Percentiles rank a stretch among this genome's conserved stretches.
These are phyloP conservation scores for Rehmannia glutinosa DNA, from an alignment of 257 asterid species.

Conservation along the genomic window DNA sequence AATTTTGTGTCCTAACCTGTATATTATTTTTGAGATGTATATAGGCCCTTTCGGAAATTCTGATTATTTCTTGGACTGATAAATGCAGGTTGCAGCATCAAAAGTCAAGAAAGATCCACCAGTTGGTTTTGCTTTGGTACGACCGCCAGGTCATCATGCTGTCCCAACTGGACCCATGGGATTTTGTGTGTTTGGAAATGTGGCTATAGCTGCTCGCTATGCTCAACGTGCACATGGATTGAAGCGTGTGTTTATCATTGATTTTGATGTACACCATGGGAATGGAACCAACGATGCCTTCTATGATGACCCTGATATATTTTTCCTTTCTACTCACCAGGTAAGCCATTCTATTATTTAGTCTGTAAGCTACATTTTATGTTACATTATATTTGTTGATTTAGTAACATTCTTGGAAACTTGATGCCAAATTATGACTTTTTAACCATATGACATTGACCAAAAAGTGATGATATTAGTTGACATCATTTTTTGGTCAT, in stretches of 20 bases:
- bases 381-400: background rate
- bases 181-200: conserved; percentile 92
- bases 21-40: background rate
- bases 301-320: conserved; percentile 83
- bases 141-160: conserved; percentile 99
- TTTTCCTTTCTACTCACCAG: conserved; percentile 92
- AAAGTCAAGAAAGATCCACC: conserved; percentile 68
- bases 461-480: background rate
- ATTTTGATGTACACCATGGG: conserved; percentile 98
- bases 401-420: background rate
- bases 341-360: conserved; percentile 39
- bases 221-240: conserved; percentile 86
- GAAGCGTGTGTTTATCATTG: conserved; percentile 88
- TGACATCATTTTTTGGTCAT: background rate
- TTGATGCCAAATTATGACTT: background rate
- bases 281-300: conserved; percentile 98
- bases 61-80: conserved; percentile 10
- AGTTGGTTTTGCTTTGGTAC: conserved; percentile 77
- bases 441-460: background rate
- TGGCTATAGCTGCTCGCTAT: conserved; percentile 91
- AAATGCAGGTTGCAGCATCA: conserved; percentile 76
- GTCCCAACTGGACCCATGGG: conserved; percentile 97
- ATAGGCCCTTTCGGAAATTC: background rate
- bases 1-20: background rate
- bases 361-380: background rate